A percentile compares a stretch with the other conserved stretches of the same genome.
Evolutionary conservation across 495 filamentous ascomycete genomes (phyloP).

Genomic region (Stereocaulon alpinum): DNA sequence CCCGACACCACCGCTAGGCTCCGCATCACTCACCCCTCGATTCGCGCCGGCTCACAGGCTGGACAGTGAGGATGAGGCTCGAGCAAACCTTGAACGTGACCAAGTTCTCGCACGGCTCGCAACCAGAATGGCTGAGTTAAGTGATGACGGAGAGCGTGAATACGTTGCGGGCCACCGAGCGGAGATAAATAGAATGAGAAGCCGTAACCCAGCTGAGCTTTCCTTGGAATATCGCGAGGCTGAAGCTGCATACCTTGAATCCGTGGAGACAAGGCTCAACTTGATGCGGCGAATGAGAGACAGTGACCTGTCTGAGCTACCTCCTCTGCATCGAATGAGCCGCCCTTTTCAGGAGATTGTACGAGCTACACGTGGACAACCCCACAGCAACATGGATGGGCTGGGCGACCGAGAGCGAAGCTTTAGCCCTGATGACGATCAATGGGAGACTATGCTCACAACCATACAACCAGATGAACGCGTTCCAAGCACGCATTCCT

Average conservation of each 20-base stretch:
- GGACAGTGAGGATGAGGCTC: slow-evolving; percentile 6
- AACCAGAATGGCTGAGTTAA: slow-evolving; percentile 10
- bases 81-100: slow-evolving; percentile 8
- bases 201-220: slow-evolving; percentile 5
- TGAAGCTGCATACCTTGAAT: slow-evolving; percentile 15
- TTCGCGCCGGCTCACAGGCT: slow-evolving; percentile 38
- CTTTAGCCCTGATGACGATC: slow-evolving; percentile 60
- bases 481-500: slow-evolving; percentile 68
- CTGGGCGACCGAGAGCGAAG: slow-evolving; percentile 77
- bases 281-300: slow-evolving; percentile 11
- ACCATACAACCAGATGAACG: slow-evolving; percentile 74
- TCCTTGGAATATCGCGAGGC: slow-evolving; percentile 11
- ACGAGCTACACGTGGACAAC: slow-evolving; percentile 5
- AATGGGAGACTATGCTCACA: slow-evolving; percentile 70
- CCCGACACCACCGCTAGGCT: slow-evolving; percentile 19
- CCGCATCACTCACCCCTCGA: slow-evolving; percentile 32
- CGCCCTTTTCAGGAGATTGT: neutral
- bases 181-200: slow-evolving; percentile 15
- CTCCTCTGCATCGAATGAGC: slow-evolving; percentile 18
- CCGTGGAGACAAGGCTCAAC: slow-evolving; percentile 8
- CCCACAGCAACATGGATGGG: slow-evolving; percentile 46
- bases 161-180: slow-evolving; percentile 6
- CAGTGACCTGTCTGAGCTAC: slow-evolving; percentile 10
- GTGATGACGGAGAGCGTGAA: slow-evolving; percentile 8
- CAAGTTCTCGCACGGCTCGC: slow-evolving; percentile 5